Percentiles rank a stretch among this genome's conserved stretches.
Conservation (phyloP, 495 filamentous ascomycete species). For the Penicillium turbatum region DNA sequence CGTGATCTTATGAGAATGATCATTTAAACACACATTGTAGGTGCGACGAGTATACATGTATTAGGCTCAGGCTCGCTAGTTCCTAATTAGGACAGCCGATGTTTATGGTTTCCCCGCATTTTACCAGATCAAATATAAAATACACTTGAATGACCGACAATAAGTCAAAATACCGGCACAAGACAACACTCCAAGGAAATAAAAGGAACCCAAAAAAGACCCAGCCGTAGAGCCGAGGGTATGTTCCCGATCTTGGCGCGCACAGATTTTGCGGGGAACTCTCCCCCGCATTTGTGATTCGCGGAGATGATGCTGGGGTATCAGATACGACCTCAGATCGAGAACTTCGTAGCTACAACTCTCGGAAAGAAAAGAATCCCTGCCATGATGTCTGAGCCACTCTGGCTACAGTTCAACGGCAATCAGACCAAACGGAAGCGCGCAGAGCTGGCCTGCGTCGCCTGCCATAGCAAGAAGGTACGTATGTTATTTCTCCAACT, state of each 20-base stretch:
- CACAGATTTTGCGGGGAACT: background rate
- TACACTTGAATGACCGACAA: no score
- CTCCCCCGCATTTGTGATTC: background rate
- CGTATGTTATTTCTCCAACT: background rate
- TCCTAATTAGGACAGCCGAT: background rate
- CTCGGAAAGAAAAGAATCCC: background rate
- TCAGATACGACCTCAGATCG: background rate
- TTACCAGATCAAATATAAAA: no score
- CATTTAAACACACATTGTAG: no score
- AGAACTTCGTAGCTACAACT: background rate
- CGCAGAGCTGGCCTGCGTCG: slow-evolving; percentile 31
- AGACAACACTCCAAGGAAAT: background rate
- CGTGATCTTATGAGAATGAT: no score
- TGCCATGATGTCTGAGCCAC: slow-evolving; percentile 6
- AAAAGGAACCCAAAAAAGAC: no score
- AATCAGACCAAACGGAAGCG: slow-evolving; percentile 29
- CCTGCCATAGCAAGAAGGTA: slow-evolving; percentile 37
- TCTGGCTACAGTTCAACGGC: slow-evolving; percentile 17
- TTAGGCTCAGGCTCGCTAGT: no score
- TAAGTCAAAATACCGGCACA: background rate
- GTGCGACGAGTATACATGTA: no score
- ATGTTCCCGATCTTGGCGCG: background rate
- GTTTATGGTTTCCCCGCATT: no score
- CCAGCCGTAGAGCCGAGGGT: background rate
- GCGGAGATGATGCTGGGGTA: background rate